Base-by-base conservation (phyloP, 805 yeast genomes). In the Blastobotrys terrestris region DNA sequence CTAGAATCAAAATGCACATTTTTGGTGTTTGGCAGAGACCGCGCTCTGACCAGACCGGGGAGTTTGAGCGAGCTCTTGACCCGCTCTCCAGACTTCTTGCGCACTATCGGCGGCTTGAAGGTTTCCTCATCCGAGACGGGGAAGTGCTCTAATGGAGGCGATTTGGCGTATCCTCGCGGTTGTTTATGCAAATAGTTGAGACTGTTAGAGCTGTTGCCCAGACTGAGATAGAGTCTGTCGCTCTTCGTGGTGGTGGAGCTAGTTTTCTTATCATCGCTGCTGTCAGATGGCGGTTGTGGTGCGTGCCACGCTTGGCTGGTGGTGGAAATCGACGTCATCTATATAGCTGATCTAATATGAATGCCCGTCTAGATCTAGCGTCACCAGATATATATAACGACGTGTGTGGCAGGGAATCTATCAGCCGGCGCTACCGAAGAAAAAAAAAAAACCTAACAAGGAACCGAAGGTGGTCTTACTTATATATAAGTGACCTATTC, bases 71-170 rank as follows among this genome's bases (percentile, higher is more conserved):
- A 83, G 1, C 91, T 80, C 63, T 87, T 87, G 45, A 88, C 85
- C 44, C 86, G 71, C 64, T 89, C 96, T n/a, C 96, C 97, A 0
- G 89, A 80, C 67, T 90, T 90, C 67, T 90, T 91, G 48, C 95
- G 81, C 2, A 88, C 78, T 51, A 87, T 48, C 19, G 47, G 43
- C n/a, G 49, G 22, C 31, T 51, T 15, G n/a, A 21, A 44, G 5
- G 46, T 13, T n/a, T 26, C 35, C 11, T 26, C 35, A 11, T 26
- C 35, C 35, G 35, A 26, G 8, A 26, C 35, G 35, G 35, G 35
- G 8, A 11, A 26, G 8, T 11, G 5, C 8, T 26, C 8, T 11
- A 26, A 26, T 11, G 5, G 8, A 11, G 11, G 35, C 35, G 35
- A 11, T 5, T 26, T 11, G 35, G 35, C 35, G 35, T 26, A 26